Percentiles rank a stretch among this genome's conserved stretches.
Conservation (phyloP, 352 stramenopile species). For the Blastocystis sp. region DNA sequence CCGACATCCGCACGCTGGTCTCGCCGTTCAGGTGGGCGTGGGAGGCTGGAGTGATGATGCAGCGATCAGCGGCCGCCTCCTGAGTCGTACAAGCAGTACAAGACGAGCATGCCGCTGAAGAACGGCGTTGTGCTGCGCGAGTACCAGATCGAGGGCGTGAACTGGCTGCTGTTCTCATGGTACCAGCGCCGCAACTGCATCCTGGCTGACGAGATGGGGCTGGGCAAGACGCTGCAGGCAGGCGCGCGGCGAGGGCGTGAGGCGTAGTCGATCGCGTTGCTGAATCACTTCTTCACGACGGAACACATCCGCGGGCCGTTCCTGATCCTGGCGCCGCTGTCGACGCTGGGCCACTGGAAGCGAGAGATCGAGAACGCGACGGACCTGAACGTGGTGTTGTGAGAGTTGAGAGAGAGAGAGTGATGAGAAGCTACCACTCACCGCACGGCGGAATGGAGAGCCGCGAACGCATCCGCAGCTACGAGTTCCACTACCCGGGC, state of each 20-base stretch:
- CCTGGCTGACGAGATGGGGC: slow-evolving; percentile 78
- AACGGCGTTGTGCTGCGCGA: slow-evolving; percentile 84
- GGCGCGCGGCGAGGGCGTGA: neutral
- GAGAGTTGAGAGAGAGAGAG: no score
- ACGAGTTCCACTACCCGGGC: slow-evolving; percentile 89
- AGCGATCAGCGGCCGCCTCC: slow-evolving; percentile 59
- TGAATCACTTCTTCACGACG: slow-evolving; percentile 73
- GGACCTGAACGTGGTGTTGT: slow-evolving; percentile 96
- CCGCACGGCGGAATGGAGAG: slow-evolving; percentile 73
- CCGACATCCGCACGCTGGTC: slow-evolving; percentile 43
- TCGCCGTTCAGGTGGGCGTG: slow-evolving; percentile 26
- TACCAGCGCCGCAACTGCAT: slow-evolving; percentile 84
- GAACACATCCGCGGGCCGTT: slow-evolving; percentile 90
- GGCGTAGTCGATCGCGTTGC: slow-evolving; percentile 78
- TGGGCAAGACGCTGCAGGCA: slow-evolving; percentile 74
- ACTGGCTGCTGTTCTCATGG: slow-evolving; percentile 96
- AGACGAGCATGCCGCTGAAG: slow-evolving; percentile 80
- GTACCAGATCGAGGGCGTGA: slow-evolving; percentile 96
- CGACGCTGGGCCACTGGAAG: slow-evolving; percentile 97
- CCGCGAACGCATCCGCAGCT: slow-evolving; percentile 85
- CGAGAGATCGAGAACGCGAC: slow-evolving; percentile 96
- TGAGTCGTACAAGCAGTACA: slow-evolving; percentile 76
- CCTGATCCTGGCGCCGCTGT: slow-evolving; percentile 93
- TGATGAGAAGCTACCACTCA: slow-evolving; percentile 60
- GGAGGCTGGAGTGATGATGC: neutral